phyloP scores from a whole-genome alignment of 2,329 filamentous ascomycete genomes.

The Thermothelomyces thermophilus region DNA sequence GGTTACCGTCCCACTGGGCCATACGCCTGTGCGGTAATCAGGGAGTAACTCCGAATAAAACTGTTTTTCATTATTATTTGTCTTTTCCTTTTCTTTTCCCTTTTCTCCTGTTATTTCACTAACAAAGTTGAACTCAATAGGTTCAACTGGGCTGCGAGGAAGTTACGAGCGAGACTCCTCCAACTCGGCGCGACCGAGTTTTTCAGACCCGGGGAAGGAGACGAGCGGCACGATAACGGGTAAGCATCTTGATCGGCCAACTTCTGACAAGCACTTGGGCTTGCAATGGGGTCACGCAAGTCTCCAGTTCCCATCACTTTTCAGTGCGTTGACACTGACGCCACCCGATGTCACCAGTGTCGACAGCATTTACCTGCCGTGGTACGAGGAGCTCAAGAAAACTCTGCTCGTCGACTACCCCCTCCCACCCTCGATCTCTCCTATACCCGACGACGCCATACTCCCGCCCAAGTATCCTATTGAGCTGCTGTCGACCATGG shows the following conservation, averaged over 20 bases:
- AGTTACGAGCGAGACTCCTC: conserved; percentile 74
- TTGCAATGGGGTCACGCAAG: neutral
- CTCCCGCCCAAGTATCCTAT: conserved; percentile 65
- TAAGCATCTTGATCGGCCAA: conserved; percentile 37
- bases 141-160: conserved; percentile 89
- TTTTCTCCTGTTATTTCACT: neutral
- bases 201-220: conserved; percentile 75
- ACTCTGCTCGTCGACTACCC: conserved; percentile 63
- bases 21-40: neutral
- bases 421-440: conserved; percentile 56
- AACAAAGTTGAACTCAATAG: conserved; percentile 41
- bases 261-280: neutral
- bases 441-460: conserved; percentile 67
- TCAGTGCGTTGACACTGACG: neutral
- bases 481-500: conserved; percentile 17
- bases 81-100: neutral
- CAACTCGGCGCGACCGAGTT: conserved; percentile 77
- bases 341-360: conserved; percentile 45
- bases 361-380: conserved; percentile 74
- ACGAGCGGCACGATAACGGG: conserved; percentile 92
- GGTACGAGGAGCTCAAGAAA: conserved; percentile 62
- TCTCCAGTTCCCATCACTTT: neutral
- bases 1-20: neutral
- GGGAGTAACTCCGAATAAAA: too few relatives aligned
- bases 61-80: too few relatives aligned